Percentiles rank a stretch among this genome's conserved stretches.
These are phyloP conservation scores for Zea luxurians DNA, from an alignment of 176 grass and related monocot species.

Conservation along the genomic window DNA sequence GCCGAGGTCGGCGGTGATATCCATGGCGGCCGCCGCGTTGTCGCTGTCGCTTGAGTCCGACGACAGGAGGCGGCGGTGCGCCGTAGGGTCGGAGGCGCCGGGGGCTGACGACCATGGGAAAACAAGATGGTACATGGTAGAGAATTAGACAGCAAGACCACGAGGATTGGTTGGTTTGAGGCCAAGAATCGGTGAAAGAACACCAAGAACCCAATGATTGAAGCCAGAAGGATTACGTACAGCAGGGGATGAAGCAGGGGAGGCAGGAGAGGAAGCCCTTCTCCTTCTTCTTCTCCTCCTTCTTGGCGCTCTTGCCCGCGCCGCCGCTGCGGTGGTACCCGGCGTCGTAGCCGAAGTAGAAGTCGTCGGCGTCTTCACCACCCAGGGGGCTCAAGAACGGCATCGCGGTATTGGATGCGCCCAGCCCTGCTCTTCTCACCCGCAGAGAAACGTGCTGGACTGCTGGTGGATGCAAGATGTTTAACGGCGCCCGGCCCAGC, in stretches of 20 bases:
- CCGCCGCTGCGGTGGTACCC: constrained; percentile 33
- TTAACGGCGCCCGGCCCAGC: too few relatives aligned
- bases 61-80: constrained; percentile 52
- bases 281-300: constrained; percentile 42
- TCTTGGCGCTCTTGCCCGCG: constrained; percentile 49
- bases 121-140: not conserved
- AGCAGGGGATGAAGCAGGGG: constrained; percentile 53
- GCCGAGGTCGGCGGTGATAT: constrained; percentile 47
- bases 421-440: not conserved
- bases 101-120: constrained; percentile 17
- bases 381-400: constrained; percentile 45
- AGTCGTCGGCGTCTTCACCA: constrained; percentile 40
- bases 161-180: not conserved
- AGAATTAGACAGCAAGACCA: not conserved
- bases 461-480: too few relatives aligned
- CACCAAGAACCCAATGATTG: not conserved
- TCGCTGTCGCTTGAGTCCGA: constrained; percentile 57
- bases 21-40: constrained; percentile 28
- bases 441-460: too few relatives aligned
- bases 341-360: constrained; percentile 48
- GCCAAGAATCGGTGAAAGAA: not conserved
- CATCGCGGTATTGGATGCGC: constrained; percentile 21
- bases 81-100: constrained; percentile 32
- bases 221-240: constrained; percentile 26
- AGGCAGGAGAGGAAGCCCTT: constrained; percentile 52